Evolutionary conservation across 2,329 filamentous ascomycete genomes (phyloP), one percentile per base, ranked within the genome.

Genomic region (Lasiodiplodia theobromae): DNA sequence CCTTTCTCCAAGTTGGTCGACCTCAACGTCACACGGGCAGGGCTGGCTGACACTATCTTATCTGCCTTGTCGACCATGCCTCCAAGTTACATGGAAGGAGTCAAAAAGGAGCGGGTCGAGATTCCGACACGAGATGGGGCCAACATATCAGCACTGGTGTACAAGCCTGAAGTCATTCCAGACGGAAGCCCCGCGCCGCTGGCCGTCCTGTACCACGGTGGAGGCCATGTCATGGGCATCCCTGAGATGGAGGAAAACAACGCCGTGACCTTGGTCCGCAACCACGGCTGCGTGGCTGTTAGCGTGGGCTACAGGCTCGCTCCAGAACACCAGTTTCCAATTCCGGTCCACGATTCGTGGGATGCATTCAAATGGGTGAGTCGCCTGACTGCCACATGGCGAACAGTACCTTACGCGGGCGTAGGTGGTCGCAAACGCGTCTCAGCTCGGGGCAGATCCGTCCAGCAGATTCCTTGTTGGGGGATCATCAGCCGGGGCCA

Each of bases 251-350:
- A 72, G 71, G 47, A 38, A 7, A 2, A n/a, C 44, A 64, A 44
- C 67, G 49, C 16, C 58, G 5, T 63, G 11, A 63, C 18, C 11
- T 31, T 63, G 58, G 81, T 88, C n/a, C 73, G 85, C 4, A 79
- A 88, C 68, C 82, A 86, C n/a, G 82, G 82, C 58, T 87, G 87
- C 3, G 84, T 90, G 5, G 84, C 89, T 21, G 85, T 89, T 68
- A 86, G 84, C 69, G 88, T 90, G 66, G 85, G 86, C 68, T 90
- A 90, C 73, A 83, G 88, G 18, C 82, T 85, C 18, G 88, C 88
- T 0, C 88, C 88, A 3, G 87, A 90, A 73, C 79, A 85, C 69
- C 87, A 87, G 0, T 90, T 90, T 71, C 88, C 88, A 2, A 86
- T 85, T 0, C 86, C 88, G 0, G 87, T 90, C 2, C 87, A 90